Conservation (phyloP, 1,139 yeast species). For the Geotrichum restrictum region DNA sequence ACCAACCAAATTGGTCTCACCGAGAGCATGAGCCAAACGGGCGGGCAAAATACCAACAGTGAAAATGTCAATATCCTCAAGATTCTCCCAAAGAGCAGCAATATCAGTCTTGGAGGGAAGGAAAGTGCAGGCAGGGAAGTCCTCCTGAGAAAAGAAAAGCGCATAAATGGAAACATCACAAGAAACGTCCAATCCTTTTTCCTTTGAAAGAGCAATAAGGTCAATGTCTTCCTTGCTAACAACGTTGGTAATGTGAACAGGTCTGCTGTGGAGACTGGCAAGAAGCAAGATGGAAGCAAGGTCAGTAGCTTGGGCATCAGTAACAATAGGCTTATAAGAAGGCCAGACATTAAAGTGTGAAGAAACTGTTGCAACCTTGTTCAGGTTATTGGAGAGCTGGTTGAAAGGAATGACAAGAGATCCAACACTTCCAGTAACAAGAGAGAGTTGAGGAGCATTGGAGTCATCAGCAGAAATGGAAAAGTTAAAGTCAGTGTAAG, state of each 20-base stretch:
- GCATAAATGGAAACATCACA: constrained; percentile 86
- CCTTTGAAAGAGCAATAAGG: constrained; percentile 80
- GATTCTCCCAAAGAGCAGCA: constrained; percentile 72
- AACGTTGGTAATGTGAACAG: constrained; percentile 87
- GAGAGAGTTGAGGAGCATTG: constrained; percentile 60
- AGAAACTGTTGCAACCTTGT: constrained; percentile 71
- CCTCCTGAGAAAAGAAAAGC: constrained; percentile 69
- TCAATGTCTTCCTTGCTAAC: constrained; percentile 77
- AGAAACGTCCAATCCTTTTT: constrained; percentile 74
- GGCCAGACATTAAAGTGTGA: constrained; percentile 86
- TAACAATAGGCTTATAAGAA: constrained; percentile 72
- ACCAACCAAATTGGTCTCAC: constrained; percentile 61
- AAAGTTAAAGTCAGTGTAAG: constrained; percentile 76
- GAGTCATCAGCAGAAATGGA: constrained; percentile 77
- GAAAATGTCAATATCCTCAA: constrained; percentile 76
- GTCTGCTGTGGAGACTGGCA: constrained; percentile 81
- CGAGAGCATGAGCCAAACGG: constrained; percentile 61
- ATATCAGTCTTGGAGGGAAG: constrained; percentile 81
- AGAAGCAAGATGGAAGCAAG: constrained; percentile 84
- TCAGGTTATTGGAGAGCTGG: constrained; percentile 55
- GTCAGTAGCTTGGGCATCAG: constrained; percentile 89
- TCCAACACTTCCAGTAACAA: constrained; percentile 65
- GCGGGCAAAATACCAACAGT: constrained; percentile 80
- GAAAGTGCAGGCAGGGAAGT: constrained; percentile 62
- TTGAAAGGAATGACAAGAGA: constrained; percentile 79